phyloP scores from a whole-genome alignment of 2,329 filamentous ascomycete genomes.

The Massarina eburnea region DNA sequence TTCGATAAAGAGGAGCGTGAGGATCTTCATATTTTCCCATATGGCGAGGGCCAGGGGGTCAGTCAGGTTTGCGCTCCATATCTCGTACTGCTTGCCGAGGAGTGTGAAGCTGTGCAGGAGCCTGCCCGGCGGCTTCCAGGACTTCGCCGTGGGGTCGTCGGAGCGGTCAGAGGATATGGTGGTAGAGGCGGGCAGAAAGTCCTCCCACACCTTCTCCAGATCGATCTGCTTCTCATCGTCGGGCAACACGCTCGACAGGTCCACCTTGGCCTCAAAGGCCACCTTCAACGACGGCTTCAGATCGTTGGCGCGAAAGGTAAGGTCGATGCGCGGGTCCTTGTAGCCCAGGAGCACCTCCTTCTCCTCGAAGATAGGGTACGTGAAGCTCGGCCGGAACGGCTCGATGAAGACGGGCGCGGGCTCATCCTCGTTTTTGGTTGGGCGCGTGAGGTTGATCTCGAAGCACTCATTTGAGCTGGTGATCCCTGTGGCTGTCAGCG shows the following conservation, averaged over 20 bases:
- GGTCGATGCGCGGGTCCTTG: conserved; percentile 72
- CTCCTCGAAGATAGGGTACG: conserved; percentile 91
- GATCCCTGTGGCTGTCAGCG: conserved; percentile 30
- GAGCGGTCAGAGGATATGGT: neutral
- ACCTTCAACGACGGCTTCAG: conserved; percentile 76
- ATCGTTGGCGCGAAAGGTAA: conserved; percentile 71
- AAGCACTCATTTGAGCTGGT: conserved; percentile 42
- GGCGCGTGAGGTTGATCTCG: conserved; percentile 41
- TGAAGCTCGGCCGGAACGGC: conserved; percentile 83
- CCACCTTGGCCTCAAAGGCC: conserved; percentile 70
- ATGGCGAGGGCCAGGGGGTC: conserved; percentile 71
- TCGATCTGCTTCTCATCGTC: conserved; percentile 65
- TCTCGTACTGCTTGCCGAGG: conserved; percentile 70
- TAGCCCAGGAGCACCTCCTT: conserved; percentile 91
- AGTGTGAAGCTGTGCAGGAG: conserved; percentile 65
- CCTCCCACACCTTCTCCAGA: conserved; percentile 61
- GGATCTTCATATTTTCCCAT: conserved; percentile 77
- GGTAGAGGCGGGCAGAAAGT: conserved; percentile 68
- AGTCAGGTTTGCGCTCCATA: conserved; percentile 77
- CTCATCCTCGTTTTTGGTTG: conserved; percentile 17
- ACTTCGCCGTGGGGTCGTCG: conserved; percentile 22
- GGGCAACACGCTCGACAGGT: conserved; percentile 65
- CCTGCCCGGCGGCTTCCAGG: conserved; percentile 74
- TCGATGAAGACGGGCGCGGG: conserved; percentile 50
- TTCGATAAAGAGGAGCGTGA: conserved; percentile 87